Percentiles rank a stretch among this genome's conserved stretches.
Conservation (phyloP, 176 grass and related monocot species). For the Zea mays region Zm-B73-REFERENCE-NAM-5.0 NC_050096.1:194554501-194555000, state of each 20-base stretch:
- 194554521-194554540: no score
- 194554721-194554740: conserved; percentile 32
- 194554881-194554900: not conserved
- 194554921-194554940: not conserved
- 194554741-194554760: conserved; percentile 40
- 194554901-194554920: conserved; percentile 34
- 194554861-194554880: not conserved
- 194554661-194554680: conserved; percentile 11
- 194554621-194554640: not conserved
- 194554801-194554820: not conserved
- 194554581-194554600: conserved; percentile 11
- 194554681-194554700: not conserved
- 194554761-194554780: conserved; percentile 32
- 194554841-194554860: not conserved
- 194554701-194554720: not conserved
- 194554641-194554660: not conserved
- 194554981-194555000: not conserved
- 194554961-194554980: conserved; percentile 2
- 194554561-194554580: not conserved
- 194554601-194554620: conserved; percentile 35
- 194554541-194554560: not conserved
- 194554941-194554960: not conserved
- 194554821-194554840: conserved; percentile 50
- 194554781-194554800: conserved; percentile 41
- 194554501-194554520: no score